These are phyloP conservation scores for Malus sylvestris DNA, from an alignment of 306 rosid species.

Conservation along the genomic window DNA sequence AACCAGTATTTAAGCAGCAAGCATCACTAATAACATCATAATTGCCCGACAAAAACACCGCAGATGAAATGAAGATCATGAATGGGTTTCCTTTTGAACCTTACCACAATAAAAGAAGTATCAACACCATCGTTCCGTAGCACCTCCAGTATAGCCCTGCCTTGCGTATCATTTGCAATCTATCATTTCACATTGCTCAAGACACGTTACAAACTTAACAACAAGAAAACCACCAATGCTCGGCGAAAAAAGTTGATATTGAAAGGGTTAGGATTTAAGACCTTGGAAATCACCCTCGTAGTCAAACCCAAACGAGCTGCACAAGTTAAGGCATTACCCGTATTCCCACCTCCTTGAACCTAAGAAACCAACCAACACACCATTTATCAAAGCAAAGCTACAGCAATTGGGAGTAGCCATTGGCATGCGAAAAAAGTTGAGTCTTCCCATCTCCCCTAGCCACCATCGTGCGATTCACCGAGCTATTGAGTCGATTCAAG, in stretches of 20 bases:
- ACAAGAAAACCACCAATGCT: neutral
- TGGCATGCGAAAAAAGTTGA: neutral
- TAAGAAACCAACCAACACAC: constrained; percentile 4
- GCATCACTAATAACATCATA: neutral
- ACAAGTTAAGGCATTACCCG: constrained; percentile 73
- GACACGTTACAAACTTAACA: neutral
- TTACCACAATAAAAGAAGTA: constrained; percentile 74
- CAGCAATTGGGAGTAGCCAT: neutral
- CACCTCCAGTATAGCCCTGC: constrained; percentile 65
- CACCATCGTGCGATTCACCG: too few relatives aligned
- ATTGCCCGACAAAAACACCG: neutral
- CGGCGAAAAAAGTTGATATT: neutral
- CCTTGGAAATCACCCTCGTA: constrained; percentile 81
- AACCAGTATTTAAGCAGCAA: neutral
- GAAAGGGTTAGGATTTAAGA: constrained; percentile 6
- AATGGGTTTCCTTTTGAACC: constrained; percentile 6
- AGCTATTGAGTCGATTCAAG: neutral
- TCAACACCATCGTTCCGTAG: constrained; percentile 70
- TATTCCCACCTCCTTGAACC: constrained; percentile 95
- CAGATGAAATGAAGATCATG: neutral
- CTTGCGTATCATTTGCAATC: constrained; percentile 85
- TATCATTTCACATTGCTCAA: constrained; percentile 15
- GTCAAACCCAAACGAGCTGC: constrained; percentile 79
- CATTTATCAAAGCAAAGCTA: neutral
- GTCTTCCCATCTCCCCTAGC: too few relatives aligned